Base-by-base conservation (phyloP, 768 basidiomycete species). In the Psilocybe cubensis region DNA sequence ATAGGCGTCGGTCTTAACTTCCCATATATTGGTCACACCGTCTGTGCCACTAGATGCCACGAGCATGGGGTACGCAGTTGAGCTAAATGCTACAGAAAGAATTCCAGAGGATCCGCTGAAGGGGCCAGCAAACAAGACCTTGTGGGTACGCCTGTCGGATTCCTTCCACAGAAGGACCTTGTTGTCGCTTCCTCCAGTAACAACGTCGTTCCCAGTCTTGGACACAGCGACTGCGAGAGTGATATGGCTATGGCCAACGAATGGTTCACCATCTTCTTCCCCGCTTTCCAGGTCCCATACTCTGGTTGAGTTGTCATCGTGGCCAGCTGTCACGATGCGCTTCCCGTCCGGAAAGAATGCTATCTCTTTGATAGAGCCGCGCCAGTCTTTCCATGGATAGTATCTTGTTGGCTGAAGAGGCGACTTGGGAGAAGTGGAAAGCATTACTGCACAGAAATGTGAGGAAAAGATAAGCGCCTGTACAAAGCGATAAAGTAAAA, bases 291-390 rank as follows among this genome's bases (percentile, higher is more conserved):
- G 33, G 27, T 59, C 28, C 58, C 58, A 59, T 14, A 59, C 48
- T 17, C 52, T 35, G 9, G 58, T 44, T 1, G 52, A 44, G 8
- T 29, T 38, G n/a, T 59, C 58, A 1, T n/a, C 4, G n/a, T 59
- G 58, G 3, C 58, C 58, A 0, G 35, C 60, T 1, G 60, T 57
- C 17, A 57, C 60, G 18, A 61, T 38, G 38, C 52, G 29, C 3
- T 43, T 57, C 1, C 60, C 56, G 31, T 61, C 60, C 17, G 60
- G 60, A 29, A 57, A 57, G 46, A 61, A 61, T 3, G 60, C 52
- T 1, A 54, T 8, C 2, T 33, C 38, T 18, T 28, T 18, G 11
- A 59, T 40, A 0, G 25, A 10, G 0, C 47, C 58, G 18, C 44
- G 41, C 11, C 27, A 48, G 11, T 48, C 25, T 25, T 28, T 28